Evolutionary conservation across 2,329 filamentous ascomycete species (phyloP), one percentile per base, ranked within the genome.

Genomic region (Diaporthe ampelina): DNA sequence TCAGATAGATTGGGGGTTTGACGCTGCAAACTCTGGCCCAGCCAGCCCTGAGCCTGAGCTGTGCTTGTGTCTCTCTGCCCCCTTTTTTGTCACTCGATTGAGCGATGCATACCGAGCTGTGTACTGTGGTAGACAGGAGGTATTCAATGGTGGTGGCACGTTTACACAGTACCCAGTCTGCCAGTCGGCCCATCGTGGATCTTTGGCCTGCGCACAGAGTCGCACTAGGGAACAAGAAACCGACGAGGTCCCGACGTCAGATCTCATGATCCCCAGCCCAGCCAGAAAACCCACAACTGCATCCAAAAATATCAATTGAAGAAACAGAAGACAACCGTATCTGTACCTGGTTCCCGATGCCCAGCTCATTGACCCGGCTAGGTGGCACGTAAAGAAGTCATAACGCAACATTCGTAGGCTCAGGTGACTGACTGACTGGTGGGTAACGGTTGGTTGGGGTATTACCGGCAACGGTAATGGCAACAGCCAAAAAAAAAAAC

Each of bases 1-100:
- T 75, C 70, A 73, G 48, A 45, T 73, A 58, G 63, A 73, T 59
- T 58, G 37, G 43, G 40, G 50, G 43, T 35, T n/a, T 45, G 69
- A 40, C 40, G 68, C 29, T 70, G 37, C 48, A 43, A 52, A 43
- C 29, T 37, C 26, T 19, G n/a, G 26, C 1, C 43, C 26, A 32
- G 9, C 24, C 11, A 4, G 17, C 13, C 32, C n/a, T 3, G 35
- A 6, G 29, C 29, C 6, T 1, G 5, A 24, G n/a, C 35, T 43
- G 21, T 10, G n/a, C 43, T 7, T 24, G 40, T 43, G 40, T 43
- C 35, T 24, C 35, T 37, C 24, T 43, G 19, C 4, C 19, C 40
- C 59, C 40, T 52, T 52, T 52, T 52, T 24, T 26, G n/a, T 52
- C 48, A 26, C 24, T 10, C 15, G 13, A 52, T 50, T 13, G 10